These are phyloP conservation scores for Bauhinia variegata DNA, from an alignment of 306 rosid species.

Conservation along the genomic window DNA sequence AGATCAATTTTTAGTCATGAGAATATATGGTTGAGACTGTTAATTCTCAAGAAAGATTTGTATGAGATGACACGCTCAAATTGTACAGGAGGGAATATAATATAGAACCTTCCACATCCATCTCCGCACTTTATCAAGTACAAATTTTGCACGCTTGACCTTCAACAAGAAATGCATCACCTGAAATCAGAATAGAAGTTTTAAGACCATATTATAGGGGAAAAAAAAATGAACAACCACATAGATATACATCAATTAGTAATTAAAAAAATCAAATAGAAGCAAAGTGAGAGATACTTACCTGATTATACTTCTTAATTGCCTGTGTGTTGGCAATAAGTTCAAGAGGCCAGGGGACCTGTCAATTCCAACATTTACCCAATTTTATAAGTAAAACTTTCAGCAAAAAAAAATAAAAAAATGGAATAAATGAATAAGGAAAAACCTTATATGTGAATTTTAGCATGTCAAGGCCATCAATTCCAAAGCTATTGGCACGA, in stretches of 20 bases:
- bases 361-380: conserved; percentile 38
- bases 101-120: conserved; percentile 95
- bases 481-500: conserved; percentile 68
- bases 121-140: conserved; percentile 90
- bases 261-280: conserved; percentile 24
- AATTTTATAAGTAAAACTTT: conserved; percentile 11
- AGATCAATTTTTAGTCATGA: conserved; percentile 22
- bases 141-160: conserved; percentile 95
- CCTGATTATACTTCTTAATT: conserved; percentile 95
- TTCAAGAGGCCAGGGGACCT: conserved; percentile 99
- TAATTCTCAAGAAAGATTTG: conserved; percentile 29
- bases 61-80: conserved; percentile 18
- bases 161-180: conserved; percentile 92
- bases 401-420: conserved; percentile 20
- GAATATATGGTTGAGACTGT: conserved; percentile 18
- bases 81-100: conserved; percentile 30
- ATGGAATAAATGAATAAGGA: conserved; percentile 33
- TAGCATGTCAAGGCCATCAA: conserved; percentile 82
- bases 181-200: conserved; percentile 38
- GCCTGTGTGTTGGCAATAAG: conserved; percentile 92
- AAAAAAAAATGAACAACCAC: conserved; percentile 28
- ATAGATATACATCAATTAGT: conserved; percentile 19
- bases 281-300: conserved; percentile 35
- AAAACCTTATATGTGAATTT: conserved; percentile 84
- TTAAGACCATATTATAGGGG: conserved; percentile 22